phyloP scores from a whole-genome alignment of 2,329 filamentous ascomycete genomes.

The Ascochyta clinopodiicola region DNA sequence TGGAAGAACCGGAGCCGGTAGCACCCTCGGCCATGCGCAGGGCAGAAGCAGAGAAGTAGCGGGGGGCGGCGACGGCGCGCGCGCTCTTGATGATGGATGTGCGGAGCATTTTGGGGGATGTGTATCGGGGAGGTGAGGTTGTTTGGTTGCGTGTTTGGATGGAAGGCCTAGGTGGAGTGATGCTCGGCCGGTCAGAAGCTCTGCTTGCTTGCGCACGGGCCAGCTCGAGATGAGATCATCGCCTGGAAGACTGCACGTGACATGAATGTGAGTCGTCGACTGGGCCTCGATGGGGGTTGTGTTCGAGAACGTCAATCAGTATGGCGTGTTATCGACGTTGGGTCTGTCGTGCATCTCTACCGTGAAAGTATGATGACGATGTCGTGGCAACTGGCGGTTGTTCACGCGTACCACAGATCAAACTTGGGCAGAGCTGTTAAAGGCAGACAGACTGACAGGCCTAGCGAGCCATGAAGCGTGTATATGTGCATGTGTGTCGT shows the following conservation, averaged over 20 bases:
- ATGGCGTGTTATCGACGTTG: not conserved
- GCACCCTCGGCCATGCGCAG: conserved; percentile 55
- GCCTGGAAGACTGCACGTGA: conserved; percentile 4
- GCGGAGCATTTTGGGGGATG: conserved; percentile 44
- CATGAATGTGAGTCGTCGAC: not conserved
- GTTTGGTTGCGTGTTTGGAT: conserved; percentile 19
- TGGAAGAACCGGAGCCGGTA: conserved; percentile 51
- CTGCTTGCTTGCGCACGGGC: not conserved
- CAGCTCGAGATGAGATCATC: conserved; percentile 22
- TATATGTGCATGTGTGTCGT: not conserved
- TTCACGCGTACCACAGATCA: not conserved
- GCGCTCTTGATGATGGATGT: conserved; percentile 50
- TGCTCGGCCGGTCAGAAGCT: conserved; percentile 3
- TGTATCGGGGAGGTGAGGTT: conserved; percentile 14
- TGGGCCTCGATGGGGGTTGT: not conserved
- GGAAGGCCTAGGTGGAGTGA: conserved; percentile 7
- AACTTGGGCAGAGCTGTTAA: not conserved
- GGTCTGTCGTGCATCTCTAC: not conserved
- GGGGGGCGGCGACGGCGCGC: conserved; percentile 46
- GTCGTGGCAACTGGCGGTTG: not conserved
- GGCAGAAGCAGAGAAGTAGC: conserved; percentile 53
- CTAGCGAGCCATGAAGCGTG: not conserved
- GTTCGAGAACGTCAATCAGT: not conserved
- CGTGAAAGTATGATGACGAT: not conserved
- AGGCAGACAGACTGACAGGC: not conserved